Conservation (phyloP, 345 rosid species). For the Abelmoschus esculentus region DNA sequence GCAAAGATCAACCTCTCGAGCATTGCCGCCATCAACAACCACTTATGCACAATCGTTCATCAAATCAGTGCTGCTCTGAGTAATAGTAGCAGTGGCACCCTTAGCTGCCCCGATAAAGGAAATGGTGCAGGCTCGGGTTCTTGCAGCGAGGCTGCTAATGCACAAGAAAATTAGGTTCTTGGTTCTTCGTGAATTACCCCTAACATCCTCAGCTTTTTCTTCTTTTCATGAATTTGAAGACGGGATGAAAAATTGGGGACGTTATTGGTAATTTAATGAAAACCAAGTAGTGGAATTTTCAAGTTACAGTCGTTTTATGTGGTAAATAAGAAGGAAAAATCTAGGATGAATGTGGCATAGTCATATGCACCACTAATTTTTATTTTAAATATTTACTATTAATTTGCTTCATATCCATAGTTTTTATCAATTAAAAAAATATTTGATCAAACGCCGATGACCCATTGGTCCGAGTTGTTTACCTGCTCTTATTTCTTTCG, state of each 20-base stretch:
- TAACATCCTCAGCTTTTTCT: conserved; percentile 26
- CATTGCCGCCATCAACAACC: conserved; percentile 54
- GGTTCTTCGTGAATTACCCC: conserved; percentile 30
- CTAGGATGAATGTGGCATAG: too few species aligned
- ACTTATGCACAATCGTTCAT: conserved; percentile 54
- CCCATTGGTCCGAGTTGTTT: too few species aligned
- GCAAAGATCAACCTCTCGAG: conserved; percentile 71
- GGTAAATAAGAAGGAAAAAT: not conserved
- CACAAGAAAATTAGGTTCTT: conserved; percentile 16
- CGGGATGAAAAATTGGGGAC: conserved; percentile 14
- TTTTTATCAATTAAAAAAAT: too few species aligned
- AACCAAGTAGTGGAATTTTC: not conserved
- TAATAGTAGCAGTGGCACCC: not conserved
- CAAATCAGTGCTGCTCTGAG: conserved; percentile 56
- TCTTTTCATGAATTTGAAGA: not conserved
- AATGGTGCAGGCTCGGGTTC: conserved; percentile 26
- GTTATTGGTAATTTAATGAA: conserved; percentile 26
- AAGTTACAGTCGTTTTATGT: not conserved
- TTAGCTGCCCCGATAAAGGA: conserved; percentile 19
- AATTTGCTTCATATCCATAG: too few species aligned
- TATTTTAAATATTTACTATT: too few species aligned
- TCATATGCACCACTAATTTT: too few species aligned
- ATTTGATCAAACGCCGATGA: too few species aligned
- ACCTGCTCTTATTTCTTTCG: too few species aligned
- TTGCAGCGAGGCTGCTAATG: conserved; percentile 3